Conservation (phyloP, 2,329 filamentous ascomycete species). For the Ascochyta clinopodiicola region DNA sequence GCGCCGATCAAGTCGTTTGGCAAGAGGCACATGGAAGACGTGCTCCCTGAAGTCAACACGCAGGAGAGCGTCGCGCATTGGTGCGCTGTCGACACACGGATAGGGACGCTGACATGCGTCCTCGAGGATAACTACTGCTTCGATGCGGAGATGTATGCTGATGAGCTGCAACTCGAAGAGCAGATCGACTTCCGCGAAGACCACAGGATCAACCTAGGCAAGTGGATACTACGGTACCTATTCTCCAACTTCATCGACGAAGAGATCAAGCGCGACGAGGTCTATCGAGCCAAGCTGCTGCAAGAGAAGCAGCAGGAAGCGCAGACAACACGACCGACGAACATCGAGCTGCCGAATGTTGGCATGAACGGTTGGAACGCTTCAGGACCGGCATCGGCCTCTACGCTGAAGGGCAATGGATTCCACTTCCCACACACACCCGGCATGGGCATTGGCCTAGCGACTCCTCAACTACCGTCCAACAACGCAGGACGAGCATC, state of each 20-base stretch:
- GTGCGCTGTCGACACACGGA: constrained; percentile 94
- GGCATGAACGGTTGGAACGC: constrained; percentile 55
- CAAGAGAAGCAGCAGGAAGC: constrained; percentile 66
- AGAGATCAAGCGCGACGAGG: constrained; percentile 82
- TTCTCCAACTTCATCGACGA: constrained; percentile 90
- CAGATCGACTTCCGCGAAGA: constrained; percentile 87
- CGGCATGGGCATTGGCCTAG: constrained; percentile 78
- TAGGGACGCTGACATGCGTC: constrained; percentile 87
- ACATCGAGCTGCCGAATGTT: constrained; percentile 63
- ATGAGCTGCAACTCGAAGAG: constrained; percentile 78
- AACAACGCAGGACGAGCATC: constrained; percentile 44
- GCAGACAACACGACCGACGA: constrained; percentile 65
- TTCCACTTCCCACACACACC: constrained; percentile 69
- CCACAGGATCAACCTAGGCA: constrained; percentile 94
- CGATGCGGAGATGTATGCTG: constrained; percentile 95
- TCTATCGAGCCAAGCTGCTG: constrained; percentile 72
- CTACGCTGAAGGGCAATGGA: constrained; percentile 67
- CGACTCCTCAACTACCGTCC: constrained; percentile 64
- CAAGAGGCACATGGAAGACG: constrained; percentile 91
- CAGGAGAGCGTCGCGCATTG: constrained; percentile 89
- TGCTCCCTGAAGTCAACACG: constrained; percentile 85
- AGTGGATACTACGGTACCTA: constrained; percentile 93
- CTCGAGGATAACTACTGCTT: constrained; percentile 96
- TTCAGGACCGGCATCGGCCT: constrained; percentile 54
- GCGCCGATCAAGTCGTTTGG: constrained; percentile 89